Conservation (phyloP, 2,329 filamentous ascomycete genomes). For the Diaporthe ilicicola region DNA sequence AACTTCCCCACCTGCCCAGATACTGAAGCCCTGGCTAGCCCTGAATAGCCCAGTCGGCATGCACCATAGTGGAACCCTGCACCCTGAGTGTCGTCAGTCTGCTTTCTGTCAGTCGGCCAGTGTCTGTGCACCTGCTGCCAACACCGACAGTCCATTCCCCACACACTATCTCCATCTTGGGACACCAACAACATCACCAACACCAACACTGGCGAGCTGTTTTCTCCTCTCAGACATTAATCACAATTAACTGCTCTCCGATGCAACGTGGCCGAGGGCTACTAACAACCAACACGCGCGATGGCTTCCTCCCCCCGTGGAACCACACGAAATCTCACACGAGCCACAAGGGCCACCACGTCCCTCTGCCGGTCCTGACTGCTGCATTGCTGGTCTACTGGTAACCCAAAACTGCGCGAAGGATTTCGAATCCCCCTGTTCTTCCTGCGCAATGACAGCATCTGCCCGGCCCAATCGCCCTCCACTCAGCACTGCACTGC, state of each 20-base stretch:
- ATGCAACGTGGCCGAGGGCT: background rate
- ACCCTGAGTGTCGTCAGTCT: background rate
- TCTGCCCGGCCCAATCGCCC: constrained; percentile 13
- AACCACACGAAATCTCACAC: constrained; percentile 24
- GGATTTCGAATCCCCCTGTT: constrained; percentile 23
- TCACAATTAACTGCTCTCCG: background rate
- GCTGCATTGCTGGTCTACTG: constrained; percentile 4
- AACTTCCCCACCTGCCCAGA: constrained; percentile 16
- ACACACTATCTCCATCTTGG: background rate
- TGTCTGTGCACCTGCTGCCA: too few relatives aligned
- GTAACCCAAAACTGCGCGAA: constrained; percentile 24
- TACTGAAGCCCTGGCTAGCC: too few relatives aligned
- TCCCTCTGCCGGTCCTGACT: background rate
- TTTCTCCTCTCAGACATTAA: background rate
- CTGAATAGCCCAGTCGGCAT: background rate
- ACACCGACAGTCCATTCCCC: background rate
- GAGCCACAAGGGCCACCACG: constrained; percentile 5
- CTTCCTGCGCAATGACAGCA: constrained; percentile 26
- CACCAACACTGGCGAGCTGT: background rate
- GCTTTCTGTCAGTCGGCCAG: background rate
- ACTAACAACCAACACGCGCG: constrained; percentile 14
- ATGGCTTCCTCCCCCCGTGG: constrained; percentile 10
- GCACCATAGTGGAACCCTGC: background rate
- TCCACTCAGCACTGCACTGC: too few relatives aligned
- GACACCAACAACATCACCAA: background rate